phyloP scores from a whole-genome alignment of 257 asterid genomes.

The Plantago major region DNA sequence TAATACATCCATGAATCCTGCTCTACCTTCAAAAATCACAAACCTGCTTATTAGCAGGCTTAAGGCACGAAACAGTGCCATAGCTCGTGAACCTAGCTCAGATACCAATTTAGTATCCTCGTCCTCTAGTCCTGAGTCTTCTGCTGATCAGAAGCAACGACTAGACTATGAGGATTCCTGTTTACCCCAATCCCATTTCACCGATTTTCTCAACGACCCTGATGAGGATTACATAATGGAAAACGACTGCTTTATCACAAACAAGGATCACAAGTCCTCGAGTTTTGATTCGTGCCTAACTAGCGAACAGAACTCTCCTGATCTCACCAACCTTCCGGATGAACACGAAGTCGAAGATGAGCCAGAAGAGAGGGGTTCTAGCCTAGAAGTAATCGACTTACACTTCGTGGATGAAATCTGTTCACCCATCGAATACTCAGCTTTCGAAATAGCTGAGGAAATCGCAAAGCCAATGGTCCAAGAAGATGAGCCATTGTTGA shows the following conservation, averaged over 20 bases:
- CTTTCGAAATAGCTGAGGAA: constrained; percentile 64
- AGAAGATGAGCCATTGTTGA: constrained; percentile 34
- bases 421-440: constrained; percentile 42
- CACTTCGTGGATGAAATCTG: constrained; percentile 64
- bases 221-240: constrained; percentile 24
- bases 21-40: constrained; percentile 66
- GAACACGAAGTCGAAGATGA: constrained; percentile 26
- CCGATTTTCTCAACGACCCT: constrained; percentile 53
- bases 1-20: constrained; percentile 40
- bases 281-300: constrained; percentile 19
- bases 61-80: constrained; percentile 52
- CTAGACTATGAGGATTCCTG: constrained; percentile 22
- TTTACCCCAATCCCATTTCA: constrained; percentile 40
- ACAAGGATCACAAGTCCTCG: constrained; percentile 11
- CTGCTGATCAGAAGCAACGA: constrained; percentile 18
- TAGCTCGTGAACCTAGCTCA: constrained; percentile 17
- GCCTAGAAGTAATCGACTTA: constrained; percentile 42
- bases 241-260: background rate
- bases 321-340: constrained; percentile 21
- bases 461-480: constrained; percentile 28
- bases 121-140: constrained; percentile 9
- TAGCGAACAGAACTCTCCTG: constrained; percentile 21
- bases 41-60: constrained; percentile 65
- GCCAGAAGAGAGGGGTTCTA: constrained; percentile 15
- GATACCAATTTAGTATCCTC: constrained; percentile 5